Conservation (phyloP, 768 basidiomycete genomes). For the Hericium rajendrae region DNA sequence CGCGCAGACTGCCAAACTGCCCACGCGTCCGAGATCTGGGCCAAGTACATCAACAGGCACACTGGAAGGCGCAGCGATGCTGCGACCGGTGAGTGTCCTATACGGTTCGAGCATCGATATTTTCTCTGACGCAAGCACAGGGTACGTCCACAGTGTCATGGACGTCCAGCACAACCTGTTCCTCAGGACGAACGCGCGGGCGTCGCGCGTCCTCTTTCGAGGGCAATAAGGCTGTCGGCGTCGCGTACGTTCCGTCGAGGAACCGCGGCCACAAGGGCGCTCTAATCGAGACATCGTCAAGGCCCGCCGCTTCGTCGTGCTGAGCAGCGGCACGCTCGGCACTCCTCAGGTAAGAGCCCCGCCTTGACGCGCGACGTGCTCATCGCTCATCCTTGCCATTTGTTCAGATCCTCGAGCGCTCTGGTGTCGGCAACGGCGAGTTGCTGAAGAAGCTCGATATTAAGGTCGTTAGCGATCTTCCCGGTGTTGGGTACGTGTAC, state of each 20-base stretch:
- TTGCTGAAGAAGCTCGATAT: conserved; percentile 48
- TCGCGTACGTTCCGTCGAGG: conserved; percentile 56
- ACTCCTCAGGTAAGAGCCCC: conserved; percentile 37
- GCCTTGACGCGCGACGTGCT: neutral
- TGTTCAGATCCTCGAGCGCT: conserved; percentile 56
- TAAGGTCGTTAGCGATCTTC: conserved; percentile 58
- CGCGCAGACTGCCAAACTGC: conserved; percentile 42
- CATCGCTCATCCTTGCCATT: neutral
- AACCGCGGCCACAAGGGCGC: conserved; percentile 45
- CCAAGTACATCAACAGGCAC: conserved; percentile 68
- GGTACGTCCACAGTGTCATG: conserved; percentile 65
- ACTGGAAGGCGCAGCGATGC: conserved; percentile 66
- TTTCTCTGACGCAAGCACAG: conserved; percentile 18
- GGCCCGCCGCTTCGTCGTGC: conserved; percentile 52
- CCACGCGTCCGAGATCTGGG: conserved; percentile 64
- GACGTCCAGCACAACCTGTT: conserved; percentile 59
- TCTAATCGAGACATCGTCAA: conserved; percentile 45
- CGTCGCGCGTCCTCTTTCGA: conserved; percentile 67
- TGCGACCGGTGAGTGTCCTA: conserved; percentile 38
- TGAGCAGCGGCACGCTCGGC: conserved; percentile 59
- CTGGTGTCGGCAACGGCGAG: conserved; percentile 50
- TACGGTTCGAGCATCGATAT: neutral
- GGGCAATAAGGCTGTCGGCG: conserved; percentile 61
- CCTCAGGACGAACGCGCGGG: conserved; percentile 57
- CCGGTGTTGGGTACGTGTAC: conserved; percentile 50